Percentiles rank a stretch among this genome's conserved stretches.
Evolutionary conservation across 2,329 filamentous ascomycete species (phyloP).

Genomic region (Camillea tinctor): DNA sequence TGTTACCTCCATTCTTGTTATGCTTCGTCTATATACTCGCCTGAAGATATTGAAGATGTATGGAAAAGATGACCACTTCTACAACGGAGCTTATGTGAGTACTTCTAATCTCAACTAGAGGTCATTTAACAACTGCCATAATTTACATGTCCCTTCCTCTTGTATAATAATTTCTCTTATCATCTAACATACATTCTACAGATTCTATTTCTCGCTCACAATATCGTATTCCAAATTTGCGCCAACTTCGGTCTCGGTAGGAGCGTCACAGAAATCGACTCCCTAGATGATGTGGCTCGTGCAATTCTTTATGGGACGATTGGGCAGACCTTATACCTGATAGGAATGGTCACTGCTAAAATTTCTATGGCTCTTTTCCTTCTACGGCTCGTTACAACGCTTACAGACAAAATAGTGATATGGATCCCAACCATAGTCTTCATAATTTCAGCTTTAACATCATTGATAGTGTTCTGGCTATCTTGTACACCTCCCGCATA

Average conservation of each 20-base stretch:
- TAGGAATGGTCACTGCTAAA: slow-evolving; percentile 41
- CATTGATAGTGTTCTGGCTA: slow-evolving; percentile 10
- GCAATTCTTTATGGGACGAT: slow-evolving; percentile 33
- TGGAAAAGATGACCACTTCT: slow-evolving; percentile 8
- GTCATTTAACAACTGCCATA: not conserved
- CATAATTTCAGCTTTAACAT: not conserved
- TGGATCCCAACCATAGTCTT: slow-evolving; percentile 30
- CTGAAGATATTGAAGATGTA: slow-evolving; percentile 1
- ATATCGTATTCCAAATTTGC: slow-evolving; percentile 2
- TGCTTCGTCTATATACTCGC: slow-evolving; percentile 12
- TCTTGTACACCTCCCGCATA: slow-evolving; percentile 14
- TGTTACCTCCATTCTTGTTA: slow-evolving; percentile 6
- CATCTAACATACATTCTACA: not conserved
- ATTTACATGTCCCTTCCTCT: not conserved
- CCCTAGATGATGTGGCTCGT: not conserved
- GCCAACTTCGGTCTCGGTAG: slow-evolving; percentile 7
- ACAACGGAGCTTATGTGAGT: slow-evolving; percentile 11
- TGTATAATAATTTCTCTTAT: not conserved
- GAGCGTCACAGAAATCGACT: slow-evolving; percentile 2
- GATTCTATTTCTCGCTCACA: slow-evolving; percentile 6
- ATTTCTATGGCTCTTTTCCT: slow-evolving; percentile 40
- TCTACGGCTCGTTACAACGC: slow-evolving; percentile 34
- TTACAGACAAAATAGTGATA: slow-evolving; percentile 37
- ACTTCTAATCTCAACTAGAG: not conserved
- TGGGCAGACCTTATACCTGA: slow-evolving; percentile 37